Evolutionary conservation across 306 rosid genomes (phyloP).

Genomic region (Cyclanthera cordifolia): DNA sequence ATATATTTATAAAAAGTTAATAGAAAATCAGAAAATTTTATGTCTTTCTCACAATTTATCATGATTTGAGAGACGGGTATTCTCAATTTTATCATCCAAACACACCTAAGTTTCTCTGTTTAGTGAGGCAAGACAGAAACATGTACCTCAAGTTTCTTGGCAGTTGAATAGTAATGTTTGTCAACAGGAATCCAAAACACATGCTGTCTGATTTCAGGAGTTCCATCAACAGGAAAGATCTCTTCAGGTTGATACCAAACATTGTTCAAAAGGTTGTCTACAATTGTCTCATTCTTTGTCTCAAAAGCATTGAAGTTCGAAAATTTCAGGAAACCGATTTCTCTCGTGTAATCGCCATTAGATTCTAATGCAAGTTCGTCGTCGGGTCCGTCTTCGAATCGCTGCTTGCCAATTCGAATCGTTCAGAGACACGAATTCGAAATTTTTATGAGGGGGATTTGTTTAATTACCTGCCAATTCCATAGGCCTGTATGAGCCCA

Average conservation of each 20-base stretch:
- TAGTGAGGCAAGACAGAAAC: neutral
- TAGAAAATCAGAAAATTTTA: too few species aligned
- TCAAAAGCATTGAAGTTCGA: conserved; percentile 27
- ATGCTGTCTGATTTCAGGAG: conserved; percentile 47
- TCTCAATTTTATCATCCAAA: too few species aligned
- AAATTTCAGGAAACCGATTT: conserved; percentile 36
- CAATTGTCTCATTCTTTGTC: conserved; percentile 17
- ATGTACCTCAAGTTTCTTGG: conserved; percentile 42
- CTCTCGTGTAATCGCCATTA: conserved; percentile 45
- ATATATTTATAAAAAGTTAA: too few species aligned
- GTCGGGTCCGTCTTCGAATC: conserved; percentile 42
- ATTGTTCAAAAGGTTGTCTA: conserved; percentile 38
- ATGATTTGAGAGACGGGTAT: too few species aligned
- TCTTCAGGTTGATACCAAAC: conserved; percentile 75
- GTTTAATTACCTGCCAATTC: conserved; percentile 72
- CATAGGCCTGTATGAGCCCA: conserved; percentile 82
- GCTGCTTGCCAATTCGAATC: conserved; percentile 18
- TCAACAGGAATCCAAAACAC: conserved; percentile 57
- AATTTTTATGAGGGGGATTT: neutral
- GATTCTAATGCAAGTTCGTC: conserved; percentile 40
- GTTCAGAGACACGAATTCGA: neutral
- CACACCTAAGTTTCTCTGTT: too few species aligned
- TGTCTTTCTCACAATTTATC: too few species aligned
- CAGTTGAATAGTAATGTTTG: conserved; percentile 25
- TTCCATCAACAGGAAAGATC: conserved; percentile 42